Evolutionary conservation across 352 stramenopile genomes (phyloP).

Genomic region (Thraustochytrium sp.): DNA sequence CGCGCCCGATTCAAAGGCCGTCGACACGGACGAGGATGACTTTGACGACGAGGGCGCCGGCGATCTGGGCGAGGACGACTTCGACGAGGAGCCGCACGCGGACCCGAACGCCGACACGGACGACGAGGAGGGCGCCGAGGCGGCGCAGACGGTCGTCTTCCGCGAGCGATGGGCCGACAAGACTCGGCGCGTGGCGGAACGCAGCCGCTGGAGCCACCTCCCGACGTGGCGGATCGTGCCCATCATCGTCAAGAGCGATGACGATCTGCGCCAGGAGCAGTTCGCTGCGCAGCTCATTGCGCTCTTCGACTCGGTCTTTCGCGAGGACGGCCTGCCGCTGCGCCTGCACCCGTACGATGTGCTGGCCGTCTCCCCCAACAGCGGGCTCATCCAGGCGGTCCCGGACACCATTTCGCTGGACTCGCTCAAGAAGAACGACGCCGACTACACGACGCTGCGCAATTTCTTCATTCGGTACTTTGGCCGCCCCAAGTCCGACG

Average conservation of each 20-base stretch:
- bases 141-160: slow-evolving; percentile 11
- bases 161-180: slow-evolving; percentile 38
- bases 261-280: slow-evolving; percentile 96
- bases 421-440: slow-evolving; percentile 39
- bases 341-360: slow-evolving; percentile 95
- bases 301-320: slow-evolving; percentile 93
- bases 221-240: slow-evolving; percentile 36
- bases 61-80: not conserved
- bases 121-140: not conserved
- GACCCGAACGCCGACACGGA: not conserved
- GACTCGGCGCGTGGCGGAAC: not conserved
- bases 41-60: not conserved
- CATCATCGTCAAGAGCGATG: slow-evolving; percentile 97
- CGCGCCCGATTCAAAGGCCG: not conserved
- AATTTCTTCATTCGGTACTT: slow-evolving; percentile 39
- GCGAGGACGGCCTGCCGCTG: slow-evolving; percentile 82
- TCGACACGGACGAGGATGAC: not conserved
- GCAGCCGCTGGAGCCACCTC: slow-evolving; percentile 35
- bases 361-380: slow-evolving; percentile 86
- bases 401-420: slow-evolving; percentile 36
- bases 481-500: not conserved
- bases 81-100: not conserved
- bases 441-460: slow-evolving; percentile 13
- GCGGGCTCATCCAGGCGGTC: slow-evolving; percentile 62
- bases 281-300: slow-evolving; percentile 97